Base-by-base conservation (phyloP, 176 grass and related monocot species). In the Rhynchospora tenuis region DNA sequence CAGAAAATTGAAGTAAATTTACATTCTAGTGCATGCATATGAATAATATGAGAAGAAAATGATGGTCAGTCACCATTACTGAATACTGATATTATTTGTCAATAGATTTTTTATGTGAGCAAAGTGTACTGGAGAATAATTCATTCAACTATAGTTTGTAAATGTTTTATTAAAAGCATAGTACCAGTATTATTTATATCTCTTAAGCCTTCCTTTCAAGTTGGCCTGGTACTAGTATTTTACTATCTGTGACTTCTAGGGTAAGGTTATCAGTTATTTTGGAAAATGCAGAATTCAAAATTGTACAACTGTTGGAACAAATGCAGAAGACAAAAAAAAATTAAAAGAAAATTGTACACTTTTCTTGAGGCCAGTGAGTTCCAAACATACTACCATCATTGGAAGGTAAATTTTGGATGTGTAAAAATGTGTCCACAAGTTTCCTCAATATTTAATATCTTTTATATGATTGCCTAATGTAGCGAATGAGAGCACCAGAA, bases 401-500 rank as follows among this genome's bases (percentile, higher is more conserved):
- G 10, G 6, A 16, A 55, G 26, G 5, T 76, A 54, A 29, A 76
- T 54, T 76, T 52, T 52, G 22, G 29, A 76, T 6, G 28, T 76
- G 17, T 55, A 45, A 76, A 6, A 54, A 29, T 26, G 24, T 29
- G 1, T n/a, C 28, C 42, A 0, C 42, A 45, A 71, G 19, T 71
- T 47, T 71, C 11, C 24, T 9, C 48, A 76, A 27, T 27, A 52
- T 80, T 59, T 66, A 23, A 75, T 79, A 46, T 80, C 22, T 45
- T 82, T 66, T 29, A 66, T 52, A 19, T 64, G 26, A 63, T 61
- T 82, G 7, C 57, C 16, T 42, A 19, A 9, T 79, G 7, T 88
- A 99, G 96, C 96, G 62, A 99, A 99, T 64, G 93, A 99, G 89
- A 99, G 96, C 86, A 99, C 96, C n/a, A 93, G 93, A 89, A 83